Evolutionary conservation across 495 filamentous ascomycete species (phyloP).

Genomic region (Rostrohypoxylon terebratum): DNA sequence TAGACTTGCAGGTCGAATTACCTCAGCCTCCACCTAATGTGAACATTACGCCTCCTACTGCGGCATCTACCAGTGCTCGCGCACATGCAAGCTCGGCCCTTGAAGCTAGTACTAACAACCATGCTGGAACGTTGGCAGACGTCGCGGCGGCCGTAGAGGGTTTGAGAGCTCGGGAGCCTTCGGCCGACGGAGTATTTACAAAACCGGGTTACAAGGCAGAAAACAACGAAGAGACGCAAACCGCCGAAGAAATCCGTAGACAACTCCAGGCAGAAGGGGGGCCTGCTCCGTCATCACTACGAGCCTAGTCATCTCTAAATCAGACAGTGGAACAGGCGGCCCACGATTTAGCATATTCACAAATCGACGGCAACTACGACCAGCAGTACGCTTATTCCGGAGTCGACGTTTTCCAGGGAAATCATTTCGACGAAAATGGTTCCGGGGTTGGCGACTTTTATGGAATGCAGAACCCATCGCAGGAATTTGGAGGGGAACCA

Average conservation of each 20-base stretch:
- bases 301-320: constrained; percentile 42
- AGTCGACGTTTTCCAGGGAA: neutral
- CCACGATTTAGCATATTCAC: neutral
- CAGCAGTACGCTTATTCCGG: constrained; percentile 9
- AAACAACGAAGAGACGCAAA: constrained; percentile 51
- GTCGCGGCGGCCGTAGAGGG: constrained; percentile 50
- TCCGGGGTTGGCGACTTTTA: neutral
- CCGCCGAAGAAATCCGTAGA: constrained; percentile 54
- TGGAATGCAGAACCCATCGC: neutral
- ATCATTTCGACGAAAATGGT: neutral
- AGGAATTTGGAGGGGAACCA: neutral
- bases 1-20: constrained; percentile 83
- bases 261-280: constrained; percentile 52
- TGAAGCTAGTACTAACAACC: constrained; percentile 31
- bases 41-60: constrained; percentile 58
- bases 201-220: constrained; percentile 45
- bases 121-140: constrained; percentile 50
- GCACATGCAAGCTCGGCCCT: constrained; percentile 42
- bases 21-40: constrained; percentile 78
- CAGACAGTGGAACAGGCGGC: constrained; percentile 6
- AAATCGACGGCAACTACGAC: neutral
- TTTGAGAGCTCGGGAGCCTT: constrained; percentile 41
- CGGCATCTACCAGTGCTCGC: constrained; percentile 58
- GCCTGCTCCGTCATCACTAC: constrained; percentile 46
- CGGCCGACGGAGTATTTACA: constrained; percentile 41